Evolutionary conservation across 2,329 filamentous ascomycete species (phyloP).

Genomic region (Graphiopsis chlorocephala): DNA sequence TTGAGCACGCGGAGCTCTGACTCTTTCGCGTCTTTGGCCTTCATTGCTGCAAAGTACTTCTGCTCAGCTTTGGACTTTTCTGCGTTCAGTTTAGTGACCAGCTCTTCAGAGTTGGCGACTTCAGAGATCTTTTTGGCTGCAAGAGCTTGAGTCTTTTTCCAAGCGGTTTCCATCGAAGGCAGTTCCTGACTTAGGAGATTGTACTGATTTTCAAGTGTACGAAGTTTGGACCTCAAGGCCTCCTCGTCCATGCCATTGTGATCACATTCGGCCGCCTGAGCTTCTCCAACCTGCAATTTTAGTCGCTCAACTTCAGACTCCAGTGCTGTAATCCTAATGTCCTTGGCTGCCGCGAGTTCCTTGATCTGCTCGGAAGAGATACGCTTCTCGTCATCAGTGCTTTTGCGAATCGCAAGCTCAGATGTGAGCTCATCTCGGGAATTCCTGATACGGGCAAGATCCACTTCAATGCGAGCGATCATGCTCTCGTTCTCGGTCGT

Average conservation of each 20-base stretch:
- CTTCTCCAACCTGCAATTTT: constrained; percentile 53
- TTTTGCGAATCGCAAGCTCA: constrained; percentile 76
- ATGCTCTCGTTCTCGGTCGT: constrained; percentile 79
- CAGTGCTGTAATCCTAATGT: constrained; percentile 74
- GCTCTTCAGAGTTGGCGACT: constrained; percentile 72
- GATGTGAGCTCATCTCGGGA: constrained; percentile 81
- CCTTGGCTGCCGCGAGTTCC: constrained; percentile 74
- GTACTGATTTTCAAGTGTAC: constrained; percentile 75
- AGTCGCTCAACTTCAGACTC: constrained; percentile 80
- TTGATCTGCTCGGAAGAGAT: constrained; percentile 69
- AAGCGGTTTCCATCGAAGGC: constrained; percentile 83
- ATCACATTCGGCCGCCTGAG: constrained; percentile 30
- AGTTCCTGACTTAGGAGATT: constrained; percentile 82
- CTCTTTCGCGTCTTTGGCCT: constrained; percentile 82
- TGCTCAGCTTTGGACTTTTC: constrained; percentile 97
- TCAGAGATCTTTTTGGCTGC: constrained; percentile 86
- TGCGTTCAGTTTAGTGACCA: constrained; percentile 67
- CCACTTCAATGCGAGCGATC: constrained; percentile 74
- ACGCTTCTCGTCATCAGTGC: constrained; percentile 72
- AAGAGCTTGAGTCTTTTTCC: constrained; percentile 81
- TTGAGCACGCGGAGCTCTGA: constrained; percentile 76
- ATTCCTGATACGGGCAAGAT: constrained; percentile 80
- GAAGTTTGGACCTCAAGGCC: constrained; percentile 70
- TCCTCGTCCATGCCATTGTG: constrained; percentile 56
- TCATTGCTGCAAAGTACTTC: constrained; percentile 95